phyloP scores from a whole-genome alignment of 2,329 filamentous ascomycete species.

The Trichophyton verrucosum region DNA sequence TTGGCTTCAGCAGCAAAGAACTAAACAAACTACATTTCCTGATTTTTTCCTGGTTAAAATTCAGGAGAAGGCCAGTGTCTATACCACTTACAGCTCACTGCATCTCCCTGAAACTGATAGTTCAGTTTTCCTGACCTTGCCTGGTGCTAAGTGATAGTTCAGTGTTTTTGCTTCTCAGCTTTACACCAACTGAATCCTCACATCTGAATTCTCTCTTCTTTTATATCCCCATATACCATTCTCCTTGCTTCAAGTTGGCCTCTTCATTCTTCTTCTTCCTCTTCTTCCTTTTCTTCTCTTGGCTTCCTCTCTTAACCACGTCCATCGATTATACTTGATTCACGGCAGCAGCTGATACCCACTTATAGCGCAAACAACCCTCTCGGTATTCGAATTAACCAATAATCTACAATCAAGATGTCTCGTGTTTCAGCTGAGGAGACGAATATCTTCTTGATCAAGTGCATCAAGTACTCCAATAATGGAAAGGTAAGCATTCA shows the following conservation, averaged over 20 bases:
- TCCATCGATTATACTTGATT: neutral
- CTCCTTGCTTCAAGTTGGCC: neutral
- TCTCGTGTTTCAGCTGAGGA: constrained; percentile 39
- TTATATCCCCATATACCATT: neutral
- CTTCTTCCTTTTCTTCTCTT: neutral
- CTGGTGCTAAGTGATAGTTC: neutral
- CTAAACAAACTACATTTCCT: no score
- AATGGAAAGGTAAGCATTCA: constrained; percentile 44
- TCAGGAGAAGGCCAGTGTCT: no score
- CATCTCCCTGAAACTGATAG: neutral
- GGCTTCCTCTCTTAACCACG: neutral
- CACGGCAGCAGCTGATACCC: neutral
- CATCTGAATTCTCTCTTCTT: neutral
- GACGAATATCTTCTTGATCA: constrained; percentile 54
- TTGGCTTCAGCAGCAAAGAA: no score
- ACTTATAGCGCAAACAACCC: neutral
- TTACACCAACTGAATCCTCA: neutral
- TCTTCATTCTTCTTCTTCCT: neutral
- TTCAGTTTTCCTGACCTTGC: neutral
- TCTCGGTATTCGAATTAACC: neutral
- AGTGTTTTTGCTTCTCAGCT: neutral
- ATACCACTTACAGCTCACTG: no score
- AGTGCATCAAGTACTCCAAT: constrained; percentile 50
- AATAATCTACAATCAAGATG: constrained; percentile 28
- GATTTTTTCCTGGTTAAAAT: no score